Conservation (phyloP, 1,284 basidiomycete genomes). For the Dichomitus squalens region DNA sequence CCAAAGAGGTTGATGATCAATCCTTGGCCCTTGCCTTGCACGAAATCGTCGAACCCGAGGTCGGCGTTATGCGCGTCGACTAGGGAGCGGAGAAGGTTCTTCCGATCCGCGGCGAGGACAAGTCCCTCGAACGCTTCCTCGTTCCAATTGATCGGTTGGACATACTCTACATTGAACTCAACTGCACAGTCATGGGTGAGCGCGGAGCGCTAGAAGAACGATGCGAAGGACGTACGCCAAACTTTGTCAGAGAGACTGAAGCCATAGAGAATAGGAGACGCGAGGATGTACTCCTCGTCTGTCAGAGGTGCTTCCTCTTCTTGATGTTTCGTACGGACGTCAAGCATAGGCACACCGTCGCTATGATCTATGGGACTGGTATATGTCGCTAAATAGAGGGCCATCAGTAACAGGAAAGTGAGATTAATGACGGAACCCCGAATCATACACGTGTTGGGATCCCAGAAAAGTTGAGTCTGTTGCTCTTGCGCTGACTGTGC, state of each 20-base stretch:
- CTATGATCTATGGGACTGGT: not conserved
- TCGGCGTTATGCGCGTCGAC: slow-evolving; percentile 58
- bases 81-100: slow-evolving; percentile 56
- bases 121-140: slow-evolving; percentile 58
- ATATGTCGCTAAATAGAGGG: not conserved
- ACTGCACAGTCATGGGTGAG: slow-evolving; percentile 35
- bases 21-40: slow-evolving; percentile 63
- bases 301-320: slow-evolving; percentile 8
- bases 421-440: not conserved
- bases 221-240: slow-evolving; percentile 48
- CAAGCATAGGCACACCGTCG: slow-evolving; percentile 12
- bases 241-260: slow-evolving; percentile 61
- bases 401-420: not conserved
- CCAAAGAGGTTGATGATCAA: slow-evolving; percentile 63
- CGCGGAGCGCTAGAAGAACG: not conserved
- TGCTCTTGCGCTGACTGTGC: not conserved
- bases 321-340: slow-evolving; percentile 2
- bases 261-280: slow-evolving; percentile 57
- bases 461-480: not conserved
- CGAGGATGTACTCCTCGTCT: slow-evolving; percentile 48
- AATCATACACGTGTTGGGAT: too few species aligned
- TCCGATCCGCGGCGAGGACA: slow-evolving; percentile 53
- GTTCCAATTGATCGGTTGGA: slow-evolving; percentile 57
- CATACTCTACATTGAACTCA: slow-evolving; percentile 54
- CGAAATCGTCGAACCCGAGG: slow-evolving; percentile 60